phyloP scores from a whole-genome alignment of 2,329 filamentous ascomycete species.

The Neoascochyta sp. region DNA sequence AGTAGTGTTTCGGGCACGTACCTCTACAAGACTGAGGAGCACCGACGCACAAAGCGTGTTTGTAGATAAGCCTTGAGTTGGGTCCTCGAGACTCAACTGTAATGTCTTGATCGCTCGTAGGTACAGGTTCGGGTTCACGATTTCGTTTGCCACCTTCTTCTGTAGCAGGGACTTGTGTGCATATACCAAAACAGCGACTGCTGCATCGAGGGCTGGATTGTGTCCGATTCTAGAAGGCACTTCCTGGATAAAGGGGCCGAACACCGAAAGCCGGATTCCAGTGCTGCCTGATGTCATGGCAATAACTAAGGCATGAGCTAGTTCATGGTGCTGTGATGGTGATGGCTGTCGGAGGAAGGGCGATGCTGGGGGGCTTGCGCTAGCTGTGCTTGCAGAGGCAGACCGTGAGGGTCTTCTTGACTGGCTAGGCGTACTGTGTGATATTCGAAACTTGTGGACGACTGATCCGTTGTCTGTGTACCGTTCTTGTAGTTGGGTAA shows the following conservation, averaged over 20 bases:
- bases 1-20: slow-evolving; percentile 4
- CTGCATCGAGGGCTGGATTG: slow-evolving; percentile 31
- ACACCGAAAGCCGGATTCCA: slow-evolving; percentile 31
- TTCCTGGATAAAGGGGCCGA: slow-evolving; percentile 31
- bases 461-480: slow-evolving; percentile 26
- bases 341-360: slow-evolving; percentile 21
- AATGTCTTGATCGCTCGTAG: slow-evolving; percentile 30
- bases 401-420: slow-evolving; percentile 10
- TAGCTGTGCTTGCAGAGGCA: slow-evolving; percentile 8
- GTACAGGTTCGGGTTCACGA: slow-evolving; percentile 27
- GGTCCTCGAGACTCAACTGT: slow-evolving; percentile 26
- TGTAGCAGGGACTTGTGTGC: slow-evolving; percentile 26
- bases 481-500: slow-evolving; percentile 26
- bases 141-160: slow-evolving; percentile 18
- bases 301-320: slow-evolving; percentile 26
- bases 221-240: slow-evolving; percentile 30
- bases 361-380: slow-evolving; percentile 12
- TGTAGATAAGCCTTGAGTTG: slow-evolving; percentile 26
- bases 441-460: slow-evolving; percentile 28
- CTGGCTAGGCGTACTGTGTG: slow-evolving; percentile 4
- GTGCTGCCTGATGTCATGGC: slow-evolving; percentile 22
- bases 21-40: slow-evolving; percentile 32
- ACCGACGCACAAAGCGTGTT: slow-evolving; percentile 36
- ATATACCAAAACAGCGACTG: slow-evolving; percentile 28
- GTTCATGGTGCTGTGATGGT: slow-evolving; percentile 23